Evolutionary conservation across 495 filamentous ascomycete genomes (phyloP), one percentile per base, ranked within the genome.

Genomic region (Echria macrotheca): DNA sequence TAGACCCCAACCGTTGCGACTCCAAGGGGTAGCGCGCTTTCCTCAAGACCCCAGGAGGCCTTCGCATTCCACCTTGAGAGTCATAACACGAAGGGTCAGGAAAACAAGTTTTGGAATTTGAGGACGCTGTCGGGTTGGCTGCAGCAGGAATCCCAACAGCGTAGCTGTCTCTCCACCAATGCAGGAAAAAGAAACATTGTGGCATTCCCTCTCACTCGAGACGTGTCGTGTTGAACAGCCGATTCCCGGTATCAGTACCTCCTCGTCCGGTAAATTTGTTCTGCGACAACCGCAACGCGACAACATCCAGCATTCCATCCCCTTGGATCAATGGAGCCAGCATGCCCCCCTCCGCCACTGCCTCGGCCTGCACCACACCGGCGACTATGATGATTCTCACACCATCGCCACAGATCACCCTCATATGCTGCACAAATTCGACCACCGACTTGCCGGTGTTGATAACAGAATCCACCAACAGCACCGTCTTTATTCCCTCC

Each of bases 381-480:
- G 79, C 72, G 43, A 84, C 66, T 1, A 83, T 66, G 12, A 84
- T 71, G 44, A 86, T 74, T 32, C 61, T 64, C 50, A 80, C 60
- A 44, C 49, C 63, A 4, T 58, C 44, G 12, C 21, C 12, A 4
- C 3, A 12, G 0, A 81, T 51, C 0, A 43, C 54, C 29, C 76
- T 72, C 47, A 86, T 61, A 29, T 69, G 73, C 29, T 62, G 32
- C n/a, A 78, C 68, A 54, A 83, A 83, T n/a, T 75, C 54, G 2
- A 74, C 48, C 2, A 80, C 58, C 0, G 75, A 65, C 15, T 68
- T 72, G 19, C 82, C 79, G 38, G 56, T 81, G 54, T 84, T 84
- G 18, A 85, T 63, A 10, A 84, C 80, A 15, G 77, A 80, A 56
- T 85, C 82, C 10, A 86, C 78, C 5, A 85, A 60, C 4, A 85